Evolutionary conservation across 208 protist species (phyloP).

Genomic region (Leptomonas seymouri): DNA sequence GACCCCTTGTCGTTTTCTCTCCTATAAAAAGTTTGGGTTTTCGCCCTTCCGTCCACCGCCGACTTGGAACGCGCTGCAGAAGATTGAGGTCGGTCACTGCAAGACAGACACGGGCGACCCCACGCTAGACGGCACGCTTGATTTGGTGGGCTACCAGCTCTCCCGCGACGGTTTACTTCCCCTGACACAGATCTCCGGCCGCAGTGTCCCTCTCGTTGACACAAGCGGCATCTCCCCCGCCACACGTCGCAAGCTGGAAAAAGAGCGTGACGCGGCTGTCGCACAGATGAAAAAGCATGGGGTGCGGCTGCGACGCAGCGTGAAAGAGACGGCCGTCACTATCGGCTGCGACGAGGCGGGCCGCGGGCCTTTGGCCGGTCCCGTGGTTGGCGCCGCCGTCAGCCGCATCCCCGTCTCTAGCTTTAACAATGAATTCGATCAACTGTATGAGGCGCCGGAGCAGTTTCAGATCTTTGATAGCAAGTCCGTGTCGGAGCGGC

Average conservation of each 20-base stretch:
- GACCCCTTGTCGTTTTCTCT: constrained; percentile 22
- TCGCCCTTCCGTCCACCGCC: constrained; percentile 40
- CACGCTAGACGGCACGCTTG: constrained; percentile 84
- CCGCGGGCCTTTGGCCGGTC: constrained; percentile 85
- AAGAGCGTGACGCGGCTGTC: constrained; percentile 51
- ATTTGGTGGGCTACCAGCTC: constrained; percentile 86
- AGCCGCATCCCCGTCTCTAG: constrained; percentile 82
- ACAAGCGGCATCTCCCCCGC: constrained; percentile 32
- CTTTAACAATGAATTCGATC: constrained; percentile 86
- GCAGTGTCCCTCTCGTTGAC: constrained; percentile 22
- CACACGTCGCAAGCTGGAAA: constrained; percentile 46
- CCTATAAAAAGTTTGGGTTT: constrained; percentile 24
- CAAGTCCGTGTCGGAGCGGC: constrained; percentile 77
- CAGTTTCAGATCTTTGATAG: constrained; percentile 91
- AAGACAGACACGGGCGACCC: constrained; percentile 65
- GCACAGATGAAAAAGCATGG: constrained; percentile 70
- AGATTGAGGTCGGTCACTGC: constrained; percentile 59
- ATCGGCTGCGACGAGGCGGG: constrained; percentile 93
- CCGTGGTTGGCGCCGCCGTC: constrained; percentile 88
- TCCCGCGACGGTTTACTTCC: constrained; percentile 83
- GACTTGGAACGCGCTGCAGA: constrained; percentile 76
- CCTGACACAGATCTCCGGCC: constrained; percentile 40
- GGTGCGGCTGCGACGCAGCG: constrained; percentile 76
- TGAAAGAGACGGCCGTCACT: constrained; percentile 83
- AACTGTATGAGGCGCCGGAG: constrained; percentile 76